Base-by-base conservation (phyloP, 2,329 filamentous ascomycete genomes). In the Thielaviopsis cerberus region DNA sequence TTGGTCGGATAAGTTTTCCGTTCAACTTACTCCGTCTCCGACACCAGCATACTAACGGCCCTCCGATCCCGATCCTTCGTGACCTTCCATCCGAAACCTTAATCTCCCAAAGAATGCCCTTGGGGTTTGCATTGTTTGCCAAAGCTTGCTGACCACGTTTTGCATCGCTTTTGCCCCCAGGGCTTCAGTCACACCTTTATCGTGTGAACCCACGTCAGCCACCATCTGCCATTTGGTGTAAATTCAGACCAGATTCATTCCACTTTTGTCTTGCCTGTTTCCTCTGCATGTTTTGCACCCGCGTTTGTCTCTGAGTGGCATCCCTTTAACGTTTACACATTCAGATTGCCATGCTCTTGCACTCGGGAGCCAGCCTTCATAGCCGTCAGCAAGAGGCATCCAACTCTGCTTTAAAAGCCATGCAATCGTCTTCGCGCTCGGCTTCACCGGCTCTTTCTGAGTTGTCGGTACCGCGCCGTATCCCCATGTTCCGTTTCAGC, bases 351-450 rank as follows among this genome's bases (percentile, higher is more conserved):
- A 81, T 82, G 79, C 79, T 81, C 65, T 69, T 81, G 34, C 79
- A 81, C 64, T 72, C 77, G 20, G 78, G 77, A 52, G 78, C 78
- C 54, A 76, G 77, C 67, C 71, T 81, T 22, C 78, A 81, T 65
- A 78, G 78, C 66, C 78, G 81, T 65, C 77, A 81, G 65, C 81
- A 77, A 64, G 17, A 41, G 30, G 27, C 51, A 41, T 23, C 57
- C 20, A 26, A 59, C 20, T 51, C 48, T 23, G 22, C 24, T 20
- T 30, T 48, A 10, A 30, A 48, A 7, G 48, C 37, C 20, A 52
- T 56, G 34, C 37, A 25, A 41, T 48, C 51, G 5, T 17, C 55
- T 13, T n/a, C n/a, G n/a, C 52, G 41, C 25, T 52, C 54, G 24
- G 79, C 77, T 27, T 67, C 68, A 59, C 67, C 68, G 51, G 64